Evolutionary conservation across 2,329 filamentous ascomycete species (phyloP), one percentile per base, ranked within the genome.

Genomic region (Nannizzia gypsea): DNA sequence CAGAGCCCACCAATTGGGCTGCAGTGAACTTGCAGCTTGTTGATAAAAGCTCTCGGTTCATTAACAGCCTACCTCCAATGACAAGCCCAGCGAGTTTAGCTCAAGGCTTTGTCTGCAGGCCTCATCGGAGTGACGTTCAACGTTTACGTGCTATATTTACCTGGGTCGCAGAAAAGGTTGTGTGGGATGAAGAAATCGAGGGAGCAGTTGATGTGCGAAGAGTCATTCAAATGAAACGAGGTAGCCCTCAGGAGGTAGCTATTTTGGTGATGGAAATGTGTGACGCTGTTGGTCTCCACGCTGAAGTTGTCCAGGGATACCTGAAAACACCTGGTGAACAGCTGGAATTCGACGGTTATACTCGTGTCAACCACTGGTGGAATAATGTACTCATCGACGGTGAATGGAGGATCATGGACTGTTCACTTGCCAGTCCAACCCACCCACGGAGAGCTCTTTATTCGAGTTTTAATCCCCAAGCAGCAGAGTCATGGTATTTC

Each of bases 311-410:
- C 13, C 84, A 86, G 62, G 93, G 93, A 0, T 97, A 93, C 69
- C 82, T 99, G 60, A 99, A 99, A 72, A 80, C 83, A 0, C 93
- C 93, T 0, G 92, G 92, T 0, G 93, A 97, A 67, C 77, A 86
- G 6, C 78, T 87, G 1, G 91, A 97, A 67, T 78, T 90, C 48
- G 88, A 88, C 63, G 86, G 87, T 61, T 83, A 92, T 71, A 89
- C 89, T n/a, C 84, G 86, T 31, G 82, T 92, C 0, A 99, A 99
- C 68, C 93, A 99, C 74, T 97, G 88, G 85, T 99, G 93, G 93
- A 99, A 99, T 67, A 86, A 90, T 0, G 89, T 97, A 17, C 77
- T 96, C 38, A 85, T 96, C 6, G 93, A 99, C 71, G 87, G 88
- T 22, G 90, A 96, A 74, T 99, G 93, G 93, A 87, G 93, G 57